Evolutionary conservation across 75 land plant genomes (phyloP), one percentile per base, ranked within the genome.

Genomic region (Isoetes taiwanensis): DNA sequence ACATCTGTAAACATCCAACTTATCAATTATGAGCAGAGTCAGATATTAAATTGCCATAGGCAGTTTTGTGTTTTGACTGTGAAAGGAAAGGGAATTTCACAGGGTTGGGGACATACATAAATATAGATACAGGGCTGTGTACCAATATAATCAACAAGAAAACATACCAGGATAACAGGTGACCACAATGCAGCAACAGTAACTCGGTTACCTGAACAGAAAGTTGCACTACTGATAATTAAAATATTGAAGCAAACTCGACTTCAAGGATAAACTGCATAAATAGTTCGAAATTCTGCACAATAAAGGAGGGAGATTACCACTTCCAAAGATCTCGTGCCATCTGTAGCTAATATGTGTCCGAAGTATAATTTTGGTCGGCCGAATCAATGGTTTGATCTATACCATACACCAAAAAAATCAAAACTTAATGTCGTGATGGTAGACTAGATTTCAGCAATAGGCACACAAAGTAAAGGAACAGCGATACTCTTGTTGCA

Each of bases 171-270:
- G 28, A 70, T 31, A 21, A 70, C 73, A 0, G 73, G 73, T 52
- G 62, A 54, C 73, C 73, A 70, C 40, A 70, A 20, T 0, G 78
- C 61, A 2, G 62, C 74, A 27, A 86, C 73, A n/a, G 85, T 82
- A 28, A 88, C 70, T 34, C 85, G 56, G 55, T 81, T 83, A 21
- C 80, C 20, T 70, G 19, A 50, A 1, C 9, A 30, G 16, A 6
- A 30, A 58, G 29, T 57, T 29, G 23, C 23, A 9, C 35, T 23
- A 27, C 30, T 8, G 6, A 10, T 4, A 55, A 4, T 25, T 6
- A 48, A 12, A 11, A 16, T 30, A 28, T 55, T 16, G 20, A 55
- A 5, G 12, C 6, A 8, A 5, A 29, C 30, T 23, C 12, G 21
- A 8, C 10, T 23, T 23, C 5, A 55, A 29, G 10, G 16, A 4